Evolutionary conservation across 495 filamentous ascomycete species (phyloP).

Genomic region (Paragyromitra xinjiangensis): DNA sequence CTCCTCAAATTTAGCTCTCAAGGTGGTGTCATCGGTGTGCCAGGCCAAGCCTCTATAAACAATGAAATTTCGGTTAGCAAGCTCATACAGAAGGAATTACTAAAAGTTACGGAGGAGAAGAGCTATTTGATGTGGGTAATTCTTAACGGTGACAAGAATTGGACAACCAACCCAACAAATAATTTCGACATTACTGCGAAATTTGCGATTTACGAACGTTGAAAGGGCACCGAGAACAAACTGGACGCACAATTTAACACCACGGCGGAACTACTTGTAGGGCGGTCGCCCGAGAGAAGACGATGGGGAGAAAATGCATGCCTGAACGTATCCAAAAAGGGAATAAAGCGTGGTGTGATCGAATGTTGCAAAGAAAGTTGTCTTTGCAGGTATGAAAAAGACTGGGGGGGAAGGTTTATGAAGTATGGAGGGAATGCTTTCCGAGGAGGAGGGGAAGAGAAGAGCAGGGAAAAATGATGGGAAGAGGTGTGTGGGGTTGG

Average conservation of each 20-base stretch:
- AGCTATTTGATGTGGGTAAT: not conserved
- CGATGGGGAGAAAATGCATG: constrained; percentile 56
- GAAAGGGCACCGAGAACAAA: constrained; percentile 58
- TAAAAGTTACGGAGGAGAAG: not conserved
- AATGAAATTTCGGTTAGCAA: constrained; percentile 23
- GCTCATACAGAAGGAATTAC: not conserved
- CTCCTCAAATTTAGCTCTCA: constrained; percentile 86
- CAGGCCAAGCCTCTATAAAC: constrained; percentile 85
- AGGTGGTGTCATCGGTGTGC: constrained; percentile 89
- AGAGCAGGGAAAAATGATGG: constrained; percentile 51
- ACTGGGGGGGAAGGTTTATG: constrained; percentile 41
- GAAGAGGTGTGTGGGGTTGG: constrained; percentile 48
- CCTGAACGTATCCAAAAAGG: constrained; percentile 57
- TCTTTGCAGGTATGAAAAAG: constrained; percentile 39
- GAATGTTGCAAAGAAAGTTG: constrained; percentile 44
- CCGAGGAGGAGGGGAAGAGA: constrained; percentile 27
- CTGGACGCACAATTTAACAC: constrained; percentile 60
- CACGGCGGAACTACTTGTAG: constrained; percentile 55
- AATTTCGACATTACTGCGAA: constrained; percentile 78
- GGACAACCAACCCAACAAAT: constrained; percentile 80
- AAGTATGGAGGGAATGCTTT: constrained; percentile 36
- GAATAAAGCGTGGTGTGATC: constrained; percentile 39
- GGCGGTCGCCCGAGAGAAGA: constrained; percentile 55
- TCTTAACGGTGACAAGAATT: constrained; percentile 18
- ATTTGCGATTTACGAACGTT: constrained; percentile 51